A percentile compares a stretch with the other conserved stretches of the same genome.
phyloP scores from a whole-genome alignment of 345 rosid genomes.

The Citrus unshiu region DNA sequence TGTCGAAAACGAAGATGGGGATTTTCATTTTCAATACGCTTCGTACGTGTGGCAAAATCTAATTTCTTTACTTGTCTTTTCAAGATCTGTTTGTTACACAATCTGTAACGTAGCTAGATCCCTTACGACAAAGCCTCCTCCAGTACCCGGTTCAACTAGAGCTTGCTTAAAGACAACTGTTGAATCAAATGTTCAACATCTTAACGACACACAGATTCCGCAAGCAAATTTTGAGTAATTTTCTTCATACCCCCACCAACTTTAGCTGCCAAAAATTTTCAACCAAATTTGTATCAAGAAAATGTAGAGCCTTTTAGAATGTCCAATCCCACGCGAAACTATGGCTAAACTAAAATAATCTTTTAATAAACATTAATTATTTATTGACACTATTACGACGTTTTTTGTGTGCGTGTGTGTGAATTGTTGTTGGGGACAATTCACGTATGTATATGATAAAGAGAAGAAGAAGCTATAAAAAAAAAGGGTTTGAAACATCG shows the following conservation, averaged over 20 bases:
- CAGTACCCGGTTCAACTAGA: conserved; percentile 19
- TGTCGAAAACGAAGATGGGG: no score
- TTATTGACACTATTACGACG: no score
- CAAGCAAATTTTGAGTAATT: conserved; percentile 21
- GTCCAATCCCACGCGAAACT: background rate
- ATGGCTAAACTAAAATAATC: background rate
- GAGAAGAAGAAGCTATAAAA: no score
- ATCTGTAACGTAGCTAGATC: no score
- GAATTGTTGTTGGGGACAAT: background rate
- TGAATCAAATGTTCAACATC: background rate
- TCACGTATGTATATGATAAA: no score
- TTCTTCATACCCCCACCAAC: conserved; percentile 10
- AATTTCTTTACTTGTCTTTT: no score
- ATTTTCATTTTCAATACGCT: no score
- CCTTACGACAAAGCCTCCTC: conserved; percentile 10
- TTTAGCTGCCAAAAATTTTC: conserved; percentile 4
- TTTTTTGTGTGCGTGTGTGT: background rate
- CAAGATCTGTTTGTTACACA: no score
- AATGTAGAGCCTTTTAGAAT: background rate
- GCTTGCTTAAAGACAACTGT: background rate
- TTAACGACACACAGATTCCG: conserved; percentile 9
- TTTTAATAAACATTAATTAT: no score
- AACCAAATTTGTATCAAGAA: conserved; percentile 16
- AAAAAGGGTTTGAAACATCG: no score
- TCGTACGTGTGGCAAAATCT: no score